Base-by-base conservation (phyloP, 2,329 filamentous ascomycete species). In the Paraconiothyrium sp. region DNA sequence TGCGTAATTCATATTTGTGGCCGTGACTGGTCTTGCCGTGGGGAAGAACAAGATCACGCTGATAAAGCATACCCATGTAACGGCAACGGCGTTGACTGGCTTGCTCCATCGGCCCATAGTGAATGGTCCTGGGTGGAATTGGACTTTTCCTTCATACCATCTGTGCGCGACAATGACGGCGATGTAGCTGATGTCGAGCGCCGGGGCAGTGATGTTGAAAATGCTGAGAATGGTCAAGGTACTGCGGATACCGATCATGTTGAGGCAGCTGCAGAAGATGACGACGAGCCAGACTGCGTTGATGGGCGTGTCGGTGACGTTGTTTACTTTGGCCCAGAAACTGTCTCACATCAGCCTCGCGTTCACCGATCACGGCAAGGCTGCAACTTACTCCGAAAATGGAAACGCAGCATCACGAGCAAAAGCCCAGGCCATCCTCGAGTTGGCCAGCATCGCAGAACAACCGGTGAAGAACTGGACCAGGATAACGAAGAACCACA, bases 401-500 rank as follows among this genome's bases (percentile, higher is more conserved):
- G 87, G 87, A n/a, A 89, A 81, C 0, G 84, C 86, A 22, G 85
- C 82, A 65, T 89, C 87, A 39, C 87, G 81, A 20, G 86, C 80
- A 74, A 89, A 88, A 2, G 87, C 87, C 72, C 85, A 89, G 1
- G 85, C 85, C 85, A 89, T 88, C 63, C 86, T 80, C 24, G 85
- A 88, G 73, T 89, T 87, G 39, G 88, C 87, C 49, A 89, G 74
- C 86, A 89, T 87, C 4, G 88, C 88, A 20, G 86, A 85, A 58
- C 86, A 87, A 22, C 87, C 86, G 0, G 88, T 89, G 76, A 90
- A 89, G 72, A 88, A 86, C 62, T 89, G 88, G 2, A 90, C 86
- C 0, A 90, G 80, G 61, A 89, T 86, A 20, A 87, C 84, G 61
- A 87, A 87, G 58, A 84, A 84, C 84, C 85, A 88, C 86, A 89